These are phyloP conservation scores for Sapria himalayana DNA, from an alignment of 345 rosid genomes.

Conservation along the genomic window DNA sequence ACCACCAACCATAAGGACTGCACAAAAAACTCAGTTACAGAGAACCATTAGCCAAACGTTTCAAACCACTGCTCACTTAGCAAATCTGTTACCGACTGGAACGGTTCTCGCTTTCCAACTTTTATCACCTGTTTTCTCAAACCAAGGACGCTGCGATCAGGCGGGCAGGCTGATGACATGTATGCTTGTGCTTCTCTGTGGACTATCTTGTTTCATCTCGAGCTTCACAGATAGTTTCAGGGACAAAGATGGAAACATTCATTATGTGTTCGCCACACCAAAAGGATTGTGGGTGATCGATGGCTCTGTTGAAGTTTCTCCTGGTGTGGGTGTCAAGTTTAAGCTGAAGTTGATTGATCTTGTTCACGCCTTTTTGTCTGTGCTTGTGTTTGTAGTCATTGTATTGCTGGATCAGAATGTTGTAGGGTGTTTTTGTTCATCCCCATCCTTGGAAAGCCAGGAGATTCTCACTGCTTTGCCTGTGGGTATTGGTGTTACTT, in stretches of 20 bases:
- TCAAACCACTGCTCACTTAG: conserved; percentile 69
- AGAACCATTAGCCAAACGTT: conserved; percentile 69
- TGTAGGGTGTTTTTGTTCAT: conserved; percentile 50
- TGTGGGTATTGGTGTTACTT: conserved; percentile 48
- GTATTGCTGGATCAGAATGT: conserved; percentile 57
- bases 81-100: conserved; percentile 83
- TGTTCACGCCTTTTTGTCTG: conserved; percentile 54
- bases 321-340: conserved; percentile 33
- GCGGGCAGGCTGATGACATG: conserved; percentile 40
- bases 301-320: conserved; percentile 37
- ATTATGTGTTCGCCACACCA: conserved; percentile 53
- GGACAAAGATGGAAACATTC: conserved; percentile 48
- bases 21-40: conserved; percentile 32
- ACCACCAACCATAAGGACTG: conserved; percentile 17
- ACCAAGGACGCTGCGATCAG: conserved; percentile 52
- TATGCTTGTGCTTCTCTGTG: conserved; percentile 33
- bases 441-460: conserved; percentile 41
- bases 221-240: conserved; percentile 70
- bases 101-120: conserved; percentile 85
- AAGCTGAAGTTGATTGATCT: conserved; percentile 47
- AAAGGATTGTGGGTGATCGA: conserved; percentile 69
- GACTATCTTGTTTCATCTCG: conserved; percentile 40
- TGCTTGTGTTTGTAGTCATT: conserved; percentile 54
- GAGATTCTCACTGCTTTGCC: conserved; percentile 68
- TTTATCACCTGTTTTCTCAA: conserved; percentile 54